phyloP scores from a whole-genome alignment of 768 basidiomycete genomes.

The Agrocybe praecox region DNA sequence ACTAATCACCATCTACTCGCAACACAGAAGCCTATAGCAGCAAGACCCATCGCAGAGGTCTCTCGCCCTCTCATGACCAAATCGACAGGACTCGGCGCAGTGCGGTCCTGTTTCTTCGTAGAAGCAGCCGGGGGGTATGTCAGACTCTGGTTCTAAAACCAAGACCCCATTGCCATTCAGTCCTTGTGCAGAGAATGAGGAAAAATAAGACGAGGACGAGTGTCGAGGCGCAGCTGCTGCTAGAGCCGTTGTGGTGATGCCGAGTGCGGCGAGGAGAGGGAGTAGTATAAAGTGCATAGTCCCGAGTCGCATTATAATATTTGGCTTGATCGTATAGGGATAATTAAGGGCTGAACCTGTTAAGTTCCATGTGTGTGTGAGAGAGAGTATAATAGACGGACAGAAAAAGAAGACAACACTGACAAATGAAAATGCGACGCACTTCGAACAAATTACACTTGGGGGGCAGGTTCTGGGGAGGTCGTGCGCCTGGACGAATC shows the following conservation, averaged over 20 bases:
- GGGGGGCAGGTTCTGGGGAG: no score
- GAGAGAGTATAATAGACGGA: no score
- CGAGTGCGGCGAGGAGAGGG: background rate
- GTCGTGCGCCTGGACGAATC: background rate
- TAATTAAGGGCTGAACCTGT: no score
- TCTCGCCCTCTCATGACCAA: slow-evolving; percentile 8
- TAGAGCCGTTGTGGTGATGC: no score
- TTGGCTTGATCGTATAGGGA: background rate
- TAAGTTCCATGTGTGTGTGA: no score
- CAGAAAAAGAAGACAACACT: no score
- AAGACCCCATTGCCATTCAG: no score
- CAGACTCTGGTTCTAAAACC: background rate
- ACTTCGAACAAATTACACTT: no score
- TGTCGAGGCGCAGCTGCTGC: background rate
- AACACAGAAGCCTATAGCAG: slow-evolving; percentile 9
- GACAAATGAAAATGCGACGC: no score
- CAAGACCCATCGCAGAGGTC: slow-evolving; percentile 11
- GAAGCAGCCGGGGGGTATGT: slow-evolving; percentile 6
- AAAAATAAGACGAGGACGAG: no score
- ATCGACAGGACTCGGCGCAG: slow-evolving; percentile 6
- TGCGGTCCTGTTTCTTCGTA: slow-evolving; percentile 12
- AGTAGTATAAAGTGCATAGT: background rate
- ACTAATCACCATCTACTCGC: no score
- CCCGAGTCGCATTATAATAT: background rate
- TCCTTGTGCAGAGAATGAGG: background rate